These are phyloP conservation scores for Butyriboletus appendiculatus DNA, from an alignment of 1,284 basidiomycete species.

Conservation along the genomic window DNA sequence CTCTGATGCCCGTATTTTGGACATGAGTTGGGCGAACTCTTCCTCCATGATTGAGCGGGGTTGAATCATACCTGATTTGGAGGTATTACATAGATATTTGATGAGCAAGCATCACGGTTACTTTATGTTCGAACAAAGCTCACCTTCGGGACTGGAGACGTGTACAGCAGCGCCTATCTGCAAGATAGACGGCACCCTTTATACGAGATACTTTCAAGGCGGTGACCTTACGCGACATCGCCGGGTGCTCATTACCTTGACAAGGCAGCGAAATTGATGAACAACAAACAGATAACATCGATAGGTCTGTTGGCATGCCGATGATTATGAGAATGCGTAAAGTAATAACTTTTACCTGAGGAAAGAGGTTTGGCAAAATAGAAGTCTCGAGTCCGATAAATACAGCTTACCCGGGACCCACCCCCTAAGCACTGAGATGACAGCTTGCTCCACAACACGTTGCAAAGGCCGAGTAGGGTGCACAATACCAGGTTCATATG, in stretches of 20 bases:
- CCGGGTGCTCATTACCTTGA: neutral
- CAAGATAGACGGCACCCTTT: slow-evolving; percentile 9
- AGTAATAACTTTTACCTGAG: neutral
- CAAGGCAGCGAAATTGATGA: slow-evolving; percentile 9
- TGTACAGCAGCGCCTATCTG: neutral
- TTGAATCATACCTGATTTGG: slow-evolving; percentile 12
- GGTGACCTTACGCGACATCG: slow-evolving; percentile 1
- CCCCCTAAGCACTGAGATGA: neutral
- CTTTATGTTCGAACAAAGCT: slow-evolving; percentile 2
- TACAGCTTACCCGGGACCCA: neutral
- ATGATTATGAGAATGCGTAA: neutral
- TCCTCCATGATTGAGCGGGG: slow-evolving; percentile 8
- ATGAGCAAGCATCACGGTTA: neutral
- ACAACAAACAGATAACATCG: neutral
- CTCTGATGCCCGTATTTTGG: slow-evolving; percentile 26
- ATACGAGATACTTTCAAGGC: slow-evolving; percentile 16
- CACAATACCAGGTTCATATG: neutral
- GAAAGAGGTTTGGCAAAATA: neutral
- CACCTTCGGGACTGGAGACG: slow-evolving; percentile 10
- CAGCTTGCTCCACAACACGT: slow-evolving; percentile 4
- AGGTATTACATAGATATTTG: neutral
- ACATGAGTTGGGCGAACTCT: slow-evolving; percentile 19
- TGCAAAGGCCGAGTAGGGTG: neutral
- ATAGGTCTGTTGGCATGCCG: neutral
- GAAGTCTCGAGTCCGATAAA: neutral